Conservation (phyloP, 352 stramenopile species). For the Phytophthora pseudosyringae region DNA sequence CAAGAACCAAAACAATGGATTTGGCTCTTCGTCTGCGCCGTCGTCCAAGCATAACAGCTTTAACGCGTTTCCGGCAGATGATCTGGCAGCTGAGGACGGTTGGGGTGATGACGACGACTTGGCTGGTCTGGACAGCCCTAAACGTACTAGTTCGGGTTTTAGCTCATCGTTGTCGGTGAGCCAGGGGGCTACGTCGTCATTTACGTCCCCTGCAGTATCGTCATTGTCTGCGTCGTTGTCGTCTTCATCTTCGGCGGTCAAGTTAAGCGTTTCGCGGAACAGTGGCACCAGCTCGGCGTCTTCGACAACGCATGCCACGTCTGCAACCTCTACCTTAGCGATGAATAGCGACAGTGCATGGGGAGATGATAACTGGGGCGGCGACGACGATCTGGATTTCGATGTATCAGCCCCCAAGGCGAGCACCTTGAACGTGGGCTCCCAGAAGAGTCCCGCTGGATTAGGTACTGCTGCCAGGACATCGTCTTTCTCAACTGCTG, state of each 20-base stretch:
- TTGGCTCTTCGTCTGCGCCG: conserved; percentile 21
- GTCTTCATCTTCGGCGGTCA: conserved; percentile 53
- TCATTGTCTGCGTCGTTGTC: conserved; percentile 40
- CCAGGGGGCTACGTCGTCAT: conserved; percentile 28
- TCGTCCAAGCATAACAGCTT: conserved; percentile 36
- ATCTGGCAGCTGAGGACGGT: conserved; percentile 60
- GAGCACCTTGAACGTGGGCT: conserved; percentile 23
- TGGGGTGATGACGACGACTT: conserved; percentile 74
- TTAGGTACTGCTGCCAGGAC: conserved; percentile 19
- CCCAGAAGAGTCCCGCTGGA: conserved; percentile 19
- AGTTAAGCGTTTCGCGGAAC: conserved; percentile 55
- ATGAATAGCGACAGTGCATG: conserved; percentile 52
- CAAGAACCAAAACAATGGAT: conserved; percentile 22
- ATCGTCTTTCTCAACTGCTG: conserved; percentile 25
- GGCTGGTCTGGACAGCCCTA: conserved; percentile 54
- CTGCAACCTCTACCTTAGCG: conserved; percentile 30
- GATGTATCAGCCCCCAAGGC: conserved; percentile 26
- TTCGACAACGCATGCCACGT: conserved; percentile 19
- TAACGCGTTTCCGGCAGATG: conserved; percentile 51
- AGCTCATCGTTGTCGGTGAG: conserved; percentile 39
- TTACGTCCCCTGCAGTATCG: conserved; percentile 30
- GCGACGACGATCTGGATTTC: conserved; percentile 54
- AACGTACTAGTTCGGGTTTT: conserved; percentile 36
- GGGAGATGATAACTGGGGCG: conserved; percentile 77
- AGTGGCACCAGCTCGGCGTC: background rate